Evolutionary conservation across 2,329 filamentous ascomycete species (phyloP), one percentile per base, ranked within the genome.

Genomic region (Claviceps monticola): DNA sequence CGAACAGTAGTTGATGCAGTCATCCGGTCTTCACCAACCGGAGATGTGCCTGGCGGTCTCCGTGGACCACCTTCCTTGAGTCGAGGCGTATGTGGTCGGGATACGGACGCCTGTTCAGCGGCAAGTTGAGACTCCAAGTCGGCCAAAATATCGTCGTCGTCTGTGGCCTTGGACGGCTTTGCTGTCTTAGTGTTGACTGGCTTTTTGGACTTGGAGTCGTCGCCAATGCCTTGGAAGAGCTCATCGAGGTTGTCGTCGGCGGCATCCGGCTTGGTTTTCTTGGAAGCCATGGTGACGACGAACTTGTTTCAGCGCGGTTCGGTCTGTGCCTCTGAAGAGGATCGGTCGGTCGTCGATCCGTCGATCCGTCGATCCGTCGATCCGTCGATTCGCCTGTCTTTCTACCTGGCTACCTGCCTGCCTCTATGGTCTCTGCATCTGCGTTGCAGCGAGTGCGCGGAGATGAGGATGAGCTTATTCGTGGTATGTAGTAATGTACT

Each of bases 11-110:
- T 29, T 29, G 8, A 29, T 5, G 63, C 60, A 39, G 64, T 63
- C 44, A 67, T 56, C 61, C 76, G 83, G 57, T 91, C 86, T 63
- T 90, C 86, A 56, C 77, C 82, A 38, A 71, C 69, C 26, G 72
- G 71, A 48, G 74, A 72, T 45, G 76, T 74, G 19, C 74, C 74
- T 36, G 74, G 68, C 46, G 73, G 71, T 36, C 67, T 64, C 56
- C 68, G 68, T 39, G 68, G 64, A 17, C 69, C 66, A 52, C 72
- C 67, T 55, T 76, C 80, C 58, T 79, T 78, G 63, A 81, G 66
- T 59, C 87, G 85, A 41, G 91, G 93, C 1, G 91, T 97, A 61
- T 87, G 84, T 16, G 91, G 87, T 47, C 90, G 82, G 56, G 82
- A 82, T 41, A 85, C n/a, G 17, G 45, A 78, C 36, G 86, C 78